A percentile compares a stretch with the other conserved stretches of the same genome.
Conservation (phyloP, 2,329 filamentous ascomycete species). For the Chrysosporium queenslandicum region DNA sequence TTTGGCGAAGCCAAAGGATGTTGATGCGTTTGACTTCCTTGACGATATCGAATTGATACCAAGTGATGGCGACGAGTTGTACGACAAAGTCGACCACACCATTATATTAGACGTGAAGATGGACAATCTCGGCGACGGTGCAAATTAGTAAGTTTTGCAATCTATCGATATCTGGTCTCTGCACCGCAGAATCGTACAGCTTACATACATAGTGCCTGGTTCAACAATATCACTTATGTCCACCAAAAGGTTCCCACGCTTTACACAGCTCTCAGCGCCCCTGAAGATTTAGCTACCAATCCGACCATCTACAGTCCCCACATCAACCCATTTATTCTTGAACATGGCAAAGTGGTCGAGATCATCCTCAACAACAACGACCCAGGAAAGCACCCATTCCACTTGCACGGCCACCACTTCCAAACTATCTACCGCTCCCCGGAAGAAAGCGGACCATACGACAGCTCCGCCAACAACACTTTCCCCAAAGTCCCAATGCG, state of each 20-base stretch:
- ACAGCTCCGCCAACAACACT: slow-evolving; percentile 24
- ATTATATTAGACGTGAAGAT: slow-evolving; percentile 42
- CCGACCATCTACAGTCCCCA: slow-evolving; percentile 12
- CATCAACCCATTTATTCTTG: slow-evolving; percentile 11
- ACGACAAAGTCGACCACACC: slow-evolving; percentile 16
- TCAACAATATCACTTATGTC: slow-evolving; percentile 15
- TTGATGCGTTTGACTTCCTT: slow-evolving; percentile 7
- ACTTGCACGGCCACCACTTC: slow-evolving; percentile 39
- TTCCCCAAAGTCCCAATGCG: slow-evolving; percentile 38
- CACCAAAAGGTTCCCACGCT: slow-evolving; percentile 12
- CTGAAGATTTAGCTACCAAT: slow-evolving; percentile 8
- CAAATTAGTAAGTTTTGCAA: slow-evolving; percentile 14
- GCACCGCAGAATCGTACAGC: background rate
- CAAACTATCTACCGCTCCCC: slow-evolving; percentile 10
- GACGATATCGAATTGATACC: slow-evolving; percentile 35
- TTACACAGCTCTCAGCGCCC: slow-evolving; percentile 10
- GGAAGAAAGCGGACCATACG: slow-evolving; percentile 22
- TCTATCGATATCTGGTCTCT: background rate
- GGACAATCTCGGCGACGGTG: slow-evolving; percentile 34
- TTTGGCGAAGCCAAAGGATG: slow-evolving; percentile 4
- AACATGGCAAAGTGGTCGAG: slow-evolving; percentile 8
- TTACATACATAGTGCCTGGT: slow-evolving; percentile 11
- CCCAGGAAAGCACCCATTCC: slow-evolving; percentile 14
- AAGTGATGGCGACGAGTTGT: slow-evolving; percentile 10
- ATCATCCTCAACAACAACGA: slow-evolving; percentile 14